Evolutionary conservation across 148 eudicot species (phyloP), one percentile per base, ranked within the genome.

Genomic region (Vaccinium macrocarpon): DNA sequence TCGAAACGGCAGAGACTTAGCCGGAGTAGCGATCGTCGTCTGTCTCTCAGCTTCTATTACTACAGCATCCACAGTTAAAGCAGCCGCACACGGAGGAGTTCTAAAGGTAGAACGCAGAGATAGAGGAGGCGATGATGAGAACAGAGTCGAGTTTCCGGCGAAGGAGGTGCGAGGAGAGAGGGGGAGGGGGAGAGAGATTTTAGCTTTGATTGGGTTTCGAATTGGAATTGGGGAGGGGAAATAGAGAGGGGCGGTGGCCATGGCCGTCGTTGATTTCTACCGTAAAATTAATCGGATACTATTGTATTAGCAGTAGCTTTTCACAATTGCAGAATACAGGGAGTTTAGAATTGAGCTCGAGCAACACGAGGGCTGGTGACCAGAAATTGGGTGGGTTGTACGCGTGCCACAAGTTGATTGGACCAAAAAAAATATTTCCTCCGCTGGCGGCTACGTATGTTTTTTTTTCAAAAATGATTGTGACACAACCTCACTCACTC

Each of bases 1-100:
- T 42, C 99, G 89, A 74, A 95, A 97, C 12, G 98, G 99, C 4
- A 95, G 90, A 35, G 84, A 51, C 88, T 93, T 97, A 6, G 91
- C n/a, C 9, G 94, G 87, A 19, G 84, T 77, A 0, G 83, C 42
- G 51, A 88, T 68, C 1, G 91, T 57, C 29, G 81, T 18, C 35
- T 84, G 46, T 56, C 82, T 77, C 71, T 89, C 88, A 51, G 87
- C 79, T 85, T 93, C 92, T 12, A 92, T 88, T 16, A 93, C 89
- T 16, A 93, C 89, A 35, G 91, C 84, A 86, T 86, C 62, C 0
- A 87, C 85, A 1, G 92, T 79, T 0, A 93, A 90, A 35, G 92
- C 89, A 74, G 74, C 52, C 25, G 57, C 50, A 32, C 61, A 46
- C 35, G 53, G 75, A 21, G 70, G 27, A 32, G 78, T 38, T 18